Evolutionary conservation across 352 stramenopile species (phyloP).

Genomic region (Pythium apleroticum): DNA sequence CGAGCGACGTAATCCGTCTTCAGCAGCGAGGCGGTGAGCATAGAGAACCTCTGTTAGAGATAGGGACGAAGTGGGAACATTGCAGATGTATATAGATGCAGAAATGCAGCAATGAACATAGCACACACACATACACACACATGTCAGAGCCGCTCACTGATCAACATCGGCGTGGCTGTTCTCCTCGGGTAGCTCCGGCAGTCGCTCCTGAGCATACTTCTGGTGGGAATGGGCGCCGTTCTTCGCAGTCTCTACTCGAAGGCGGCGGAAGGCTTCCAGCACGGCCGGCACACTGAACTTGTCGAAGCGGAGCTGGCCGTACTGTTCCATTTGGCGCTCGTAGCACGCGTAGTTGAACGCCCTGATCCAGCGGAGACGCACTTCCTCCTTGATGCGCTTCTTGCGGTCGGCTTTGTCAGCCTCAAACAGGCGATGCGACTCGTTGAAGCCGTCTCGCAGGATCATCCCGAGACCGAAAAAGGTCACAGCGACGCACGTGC

Average conservation of each 20-base stretch:
- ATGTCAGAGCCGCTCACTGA: constrained; percentile 1
- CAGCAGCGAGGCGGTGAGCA: not conserved
- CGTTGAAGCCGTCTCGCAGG: constrained; percentile 46
- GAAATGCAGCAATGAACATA: not conserved
- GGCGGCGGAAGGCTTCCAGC: constrained; percentile 47
- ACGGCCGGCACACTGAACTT: constrained; percentile 51
- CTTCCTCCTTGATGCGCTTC: constrained; percentile 35
- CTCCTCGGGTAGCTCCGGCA: constrained; percentile 35
- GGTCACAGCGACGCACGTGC: constrained; percentile 61
- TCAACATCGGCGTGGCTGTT: constrained; percentile 19
- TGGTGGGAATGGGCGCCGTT: not conserved
- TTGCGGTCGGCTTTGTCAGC: constrained; percentile 45
- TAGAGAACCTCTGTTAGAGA: too few relatives aligned
- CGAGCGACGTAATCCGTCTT: constrained; percentile 42
- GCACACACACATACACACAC: constrained; percentile 11
- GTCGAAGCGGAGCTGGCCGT: constrained; percentile 41
- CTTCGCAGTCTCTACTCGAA: constrained; percentile 25
- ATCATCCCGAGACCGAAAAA: constrained; percentile 65
- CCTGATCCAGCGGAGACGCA: constrained; percentile 43
- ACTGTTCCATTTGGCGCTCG: constrained; percentile 42
- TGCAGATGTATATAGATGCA: constrained; percentile 1
- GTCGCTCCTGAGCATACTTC: constrained; percentile 10
- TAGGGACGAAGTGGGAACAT: too few relatives aligned
- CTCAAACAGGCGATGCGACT: constrained; percentile 42
- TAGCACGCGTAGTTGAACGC: constrained; percentile 64